Percentiles rank a stretch among this genome's conserved stretches.
Evolutionary conservation across 2,329 filamentous ascomycete genomes (phyloP).

Genomic region (Xylariaceae sp.): DNA sequence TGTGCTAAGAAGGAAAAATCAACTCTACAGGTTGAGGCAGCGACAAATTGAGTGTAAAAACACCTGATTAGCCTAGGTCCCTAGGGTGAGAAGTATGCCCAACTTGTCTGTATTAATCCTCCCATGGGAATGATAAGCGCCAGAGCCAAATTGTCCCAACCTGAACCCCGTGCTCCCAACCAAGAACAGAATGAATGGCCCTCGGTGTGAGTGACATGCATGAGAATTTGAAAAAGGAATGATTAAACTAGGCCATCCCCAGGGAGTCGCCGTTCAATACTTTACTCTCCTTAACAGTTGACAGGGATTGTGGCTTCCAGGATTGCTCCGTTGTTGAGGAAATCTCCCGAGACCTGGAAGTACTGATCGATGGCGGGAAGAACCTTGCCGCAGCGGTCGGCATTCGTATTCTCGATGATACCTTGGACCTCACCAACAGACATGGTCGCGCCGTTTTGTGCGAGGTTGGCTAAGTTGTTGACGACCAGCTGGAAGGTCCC

Average conservation of each 20-base stretch:
- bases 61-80: too few relatives aligned
- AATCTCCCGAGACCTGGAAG: slow-evolving; percentile 10
- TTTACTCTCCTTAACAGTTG: slow-evolving; percentile 8
- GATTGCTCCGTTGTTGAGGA: slow-evolving; percentile 6
- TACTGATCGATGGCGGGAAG: slow-evolving; percentile 16
- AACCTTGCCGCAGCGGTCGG: slow-evolving; percentile 8
- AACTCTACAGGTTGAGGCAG: too few relatives aligned
- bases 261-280: neutral
- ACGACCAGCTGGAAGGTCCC: slow-evolving; percentile 16
- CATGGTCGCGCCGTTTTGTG: slow-evolving; percentile 7
- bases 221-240: neutral
- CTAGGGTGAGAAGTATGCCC: too few relatives aligned
- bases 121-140: too few relatives aligned
- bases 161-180: too few relatives aligned
- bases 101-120: too few relatives aligned
- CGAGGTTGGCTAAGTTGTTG: slow-evolving; percentile 7
- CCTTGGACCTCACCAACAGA: neutral
- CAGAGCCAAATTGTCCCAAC: too few relatives aligned
- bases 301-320: slow-evolving; percentile 7
- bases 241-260: too few relatives aligned
- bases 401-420: slow-evolving; percentile 8
- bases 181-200: too few relatives aligned
- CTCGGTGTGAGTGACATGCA: too few relatives aligned
- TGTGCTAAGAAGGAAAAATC: too few relatives aligned
- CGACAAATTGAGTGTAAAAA: too few relatives aligned